Evolutionary conservation across 164 flowering plant genomes (phyloP), one percentile per base, ranked within the genome.

Genomic region (Chimonanthus salicifolius): DNA sequence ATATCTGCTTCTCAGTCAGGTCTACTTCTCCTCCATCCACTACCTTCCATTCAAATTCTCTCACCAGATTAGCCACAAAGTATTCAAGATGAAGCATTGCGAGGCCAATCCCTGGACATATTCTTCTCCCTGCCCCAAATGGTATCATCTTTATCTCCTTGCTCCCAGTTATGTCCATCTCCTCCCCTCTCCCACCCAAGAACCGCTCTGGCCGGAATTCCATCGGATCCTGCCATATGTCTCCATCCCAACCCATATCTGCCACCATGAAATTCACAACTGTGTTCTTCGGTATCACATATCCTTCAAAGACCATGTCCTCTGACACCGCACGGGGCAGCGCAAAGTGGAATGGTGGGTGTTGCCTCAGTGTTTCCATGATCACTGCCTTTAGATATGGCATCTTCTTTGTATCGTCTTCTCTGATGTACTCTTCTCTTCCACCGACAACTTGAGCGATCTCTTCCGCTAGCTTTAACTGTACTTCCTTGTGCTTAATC

Each of bases 81-180:
- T 75, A 81, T 69, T 78, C 77, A 20, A 81, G 49, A 67, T 81
- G 81, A 10, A 78, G 74, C 70, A 77, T 71, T 6, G 81, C 83
- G 7, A 78, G 11, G 7, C 73, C 79, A 49, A 62, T 6, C 1
- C 74, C 83, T 5, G 83, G 83, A 62, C 81, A 78, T 0, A 81
- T 78, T 68, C 83, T 33, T 33, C 33, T 33, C 33, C 33, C 33
- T 33, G 33, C 33, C 33, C 33, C 33, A 33, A 33, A 33, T 0
- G 88, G 86, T 82, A 86, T 84, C 88, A 86, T 84, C 75, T 83
- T 86, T 3, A 86, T 80, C 78, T 80, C 88, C 64, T 58, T 80
- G 45, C 76, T 80, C 43, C 88, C 85, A 0, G 80, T 82, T 3
- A 84, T 58, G 46, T 84, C 88, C 43, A 16, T 71, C 15, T 49